A percentile compares a stretch with the other conserved stretches of the same genome.
Conservation (phyloP, 2,329 filamentous ascomycete genomes). For the Orbilia javanica region DNA sequence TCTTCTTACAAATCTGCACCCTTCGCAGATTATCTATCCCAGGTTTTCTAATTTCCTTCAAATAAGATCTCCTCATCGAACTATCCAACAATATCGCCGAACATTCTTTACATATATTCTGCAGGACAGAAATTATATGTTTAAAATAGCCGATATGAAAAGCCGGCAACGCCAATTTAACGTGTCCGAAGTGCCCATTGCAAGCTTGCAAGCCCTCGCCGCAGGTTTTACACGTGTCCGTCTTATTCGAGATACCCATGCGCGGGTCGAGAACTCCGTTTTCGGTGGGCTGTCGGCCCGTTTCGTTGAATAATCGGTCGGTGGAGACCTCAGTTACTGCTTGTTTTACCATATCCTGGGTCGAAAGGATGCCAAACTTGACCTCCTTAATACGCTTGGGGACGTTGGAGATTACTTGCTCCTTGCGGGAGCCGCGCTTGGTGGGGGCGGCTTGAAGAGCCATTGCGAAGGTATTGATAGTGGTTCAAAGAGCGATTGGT, state of each 20-base stretch:
- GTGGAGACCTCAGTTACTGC: slow-evolving; percentile 95
- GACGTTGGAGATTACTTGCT: slow-evolving; percentile 87
- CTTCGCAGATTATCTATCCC: slow-evolving; percentile 88
- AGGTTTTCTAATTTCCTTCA: slow-evolving; percentile 83
- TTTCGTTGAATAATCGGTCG: slow-evolving; percentile 88
- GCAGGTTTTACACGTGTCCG: slow-evolving; percentile 83
- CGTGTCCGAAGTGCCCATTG: slow-evolving; percentile 94
- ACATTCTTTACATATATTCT: slow-evolving; percentile 97
- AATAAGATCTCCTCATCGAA: slow-evolving; percentile 78
- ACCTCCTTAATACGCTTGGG: slow-evolving; percentile 93
- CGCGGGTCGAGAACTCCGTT: slow-evolving; percentile 88
- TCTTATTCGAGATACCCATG: slow-evolving; percentile 90
- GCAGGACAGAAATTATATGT: slow-evolving; percentile 89
- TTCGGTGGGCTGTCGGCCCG: slow-evolving; percentile 76
- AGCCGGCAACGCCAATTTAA: slow-evolving; percentile 87
- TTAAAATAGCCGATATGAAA: slow-evolving; percentile 98
- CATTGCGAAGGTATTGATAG: slow-evolving; percentile 17
- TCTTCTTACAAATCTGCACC: slow-evolving; percentile 84
- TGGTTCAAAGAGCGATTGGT: neutral
- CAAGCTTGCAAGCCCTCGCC: slow-evolving; percentile 83
- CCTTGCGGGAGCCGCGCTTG: slow-evolving; percentile 71
- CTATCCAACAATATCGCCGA: slow-evolving; percentile 85
- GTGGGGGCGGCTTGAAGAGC: slow-evolving; percentile 51
- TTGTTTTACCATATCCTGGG: slow-evolving; percentile 94
- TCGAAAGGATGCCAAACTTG: slow-evolving; percentile 95